Percentiles rank a stretch among this genome's conserved stretches.
Conservation (phyloP, 2,329 filamentous ascomycete genomes). For the Neopestalotiopsis clavispora region DNA sequence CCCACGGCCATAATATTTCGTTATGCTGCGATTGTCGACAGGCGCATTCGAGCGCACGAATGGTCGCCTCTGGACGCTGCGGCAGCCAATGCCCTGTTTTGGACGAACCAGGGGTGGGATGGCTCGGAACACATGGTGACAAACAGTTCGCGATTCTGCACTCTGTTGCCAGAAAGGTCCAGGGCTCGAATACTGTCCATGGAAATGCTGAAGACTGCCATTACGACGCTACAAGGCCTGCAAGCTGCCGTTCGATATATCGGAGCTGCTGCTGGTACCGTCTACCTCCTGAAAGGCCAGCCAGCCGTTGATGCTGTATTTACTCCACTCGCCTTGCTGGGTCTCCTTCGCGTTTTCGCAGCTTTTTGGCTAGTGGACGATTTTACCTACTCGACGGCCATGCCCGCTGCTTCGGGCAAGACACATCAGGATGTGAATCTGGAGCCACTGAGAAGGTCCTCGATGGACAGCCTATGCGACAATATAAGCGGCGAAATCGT, state of each 20-base stretch:
- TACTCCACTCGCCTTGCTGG: conserved; percentile 3
- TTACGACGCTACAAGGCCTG: conserved; percentile 27
- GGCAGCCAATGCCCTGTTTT: conserved; percentile 39
- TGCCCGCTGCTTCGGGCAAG: too few species aligned
- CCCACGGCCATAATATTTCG: conserved; percentile 43
- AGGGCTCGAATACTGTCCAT: too few species aligned
- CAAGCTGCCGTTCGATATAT: conserved; percentile 18
- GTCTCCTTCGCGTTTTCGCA: too few species aligned
- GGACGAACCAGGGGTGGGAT: conserved; percentile 38
- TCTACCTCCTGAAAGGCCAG: background rate
- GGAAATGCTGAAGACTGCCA: too few species aligned
- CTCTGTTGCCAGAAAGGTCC: too few species aligned
- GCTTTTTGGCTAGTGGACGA: too few species aligned
- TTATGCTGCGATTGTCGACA: conserved; percentile 39
- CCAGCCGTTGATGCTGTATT: conserved; percentile 21
- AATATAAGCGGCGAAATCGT: too few species aligned
- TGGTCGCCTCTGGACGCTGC: conserved; percentile 35
- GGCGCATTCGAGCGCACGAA: conserved; percentile 33
- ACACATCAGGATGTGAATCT: too few species aligned
- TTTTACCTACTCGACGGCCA: too few species aligned
- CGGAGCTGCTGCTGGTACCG: background rate
- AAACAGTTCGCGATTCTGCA: conserved; percentile 9
- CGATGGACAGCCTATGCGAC: too few species aligned
- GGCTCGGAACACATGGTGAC: conserved; percentile 35
- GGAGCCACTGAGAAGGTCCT: too few species aligned